Percentiles rank a stretch among this genome's conserved stretches.
Conservation (phyloP, 106 monocot species). For the Allium fistulosum region DNA sequence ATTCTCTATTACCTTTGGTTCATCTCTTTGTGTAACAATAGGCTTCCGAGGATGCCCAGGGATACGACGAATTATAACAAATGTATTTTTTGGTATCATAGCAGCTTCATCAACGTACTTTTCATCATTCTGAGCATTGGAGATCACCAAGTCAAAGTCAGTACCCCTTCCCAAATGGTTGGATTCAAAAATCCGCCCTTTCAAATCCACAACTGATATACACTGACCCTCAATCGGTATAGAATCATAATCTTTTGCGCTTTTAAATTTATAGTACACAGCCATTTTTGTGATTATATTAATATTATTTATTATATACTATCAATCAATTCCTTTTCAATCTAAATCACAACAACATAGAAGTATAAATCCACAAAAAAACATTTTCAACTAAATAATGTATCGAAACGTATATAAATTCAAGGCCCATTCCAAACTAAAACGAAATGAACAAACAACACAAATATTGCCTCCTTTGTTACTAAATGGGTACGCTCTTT, state of each 20-base stretch:
- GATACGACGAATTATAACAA: conserved; percentile 84
- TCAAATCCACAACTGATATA: conserved; percentile 85
- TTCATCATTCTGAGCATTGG: conserved; percentile 95
- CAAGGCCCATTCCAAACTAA: no score
- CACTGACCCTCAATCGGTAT: conserved; percentile 94
- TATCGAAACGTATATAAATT: no score
- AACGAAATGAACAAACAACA: no score
- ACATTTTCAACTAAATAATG: no score
- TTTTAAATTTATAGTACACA: conserved; percentile 98
- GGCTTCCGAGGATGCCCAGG: conserved; percentile 84
- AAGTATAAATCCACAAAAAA: no score
- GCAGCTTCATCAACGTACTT: conserved; percentile 89
- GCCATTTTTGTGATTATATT: conserved; percentile 34
- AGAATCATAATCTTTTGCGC: conserved; percentile 88
- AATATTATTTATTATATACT: no score
- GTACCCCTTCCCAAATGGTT: conserved; percentile 95
- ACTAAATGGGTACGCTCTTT: no score
- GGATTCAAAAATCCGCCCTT: conserved; percentile 95
- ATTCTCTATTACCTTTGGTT: no score
- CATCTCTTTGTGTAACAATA: conserved; percentile 34
- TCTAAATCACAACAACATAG: no score
- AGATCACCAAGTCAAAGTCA: conserved; percentile 90
- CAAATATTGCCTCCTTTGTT: no score
- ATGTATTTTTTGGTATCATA: conserved; percentile 94
- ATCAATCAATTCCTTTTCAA: no score